Evolutionary conservation across 805 yeast genomes (phyloP).

Genomic region (Metschnikowia noctiluminum): DNA sequence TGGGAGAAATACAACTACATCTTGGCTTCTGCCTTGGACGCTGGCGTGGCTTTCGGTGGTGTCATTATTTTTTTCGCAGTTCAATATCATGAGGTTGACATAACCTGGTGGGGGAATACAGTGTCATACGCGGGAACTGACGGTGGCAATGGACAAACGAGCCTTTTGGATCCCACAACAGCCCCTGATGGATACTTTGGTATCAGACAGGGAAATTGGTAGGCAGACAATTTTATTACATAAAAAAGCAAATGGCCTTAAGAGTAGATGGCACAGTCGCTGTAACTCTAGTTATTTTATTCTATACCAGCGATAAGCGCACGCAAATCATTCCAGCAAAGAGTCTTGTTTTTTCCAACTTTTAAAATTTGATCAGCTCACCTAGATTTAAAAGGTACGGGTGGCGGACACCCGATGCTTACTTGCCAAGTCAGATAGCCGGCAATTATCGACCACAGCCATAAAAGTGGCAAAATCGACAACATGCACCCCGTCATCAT

Average conservation of each 20-base stretch:
- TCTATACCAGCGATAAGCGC: too few species aligned
- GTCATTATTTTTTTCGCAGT: slow-evolving; percentile 36
- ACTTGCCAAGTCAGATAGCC: too few species aligned
- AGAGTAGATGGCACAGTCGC: too few species aligned
- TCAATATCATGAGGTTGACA: slow-evolving; percentile 21
- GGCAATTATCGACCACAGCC: too few species aligned
- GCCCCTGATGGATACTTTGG: slow-evolving; percentile 39
- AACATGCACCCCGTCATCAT: slow-evolving; percentile 9
- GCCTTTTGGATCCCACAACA: not conserved
- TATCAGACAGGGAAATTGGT: slow-evolving; percentile 23
- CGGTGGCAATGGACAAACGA: slow-evolving; percentile 19
- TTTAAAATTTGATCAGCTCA: too few species aligned
- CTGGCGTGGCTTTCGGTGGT: slow-evolving; percentile 39
- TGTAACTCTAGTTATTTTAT: too few species aligned
- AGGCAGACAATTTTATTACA: not conserved
- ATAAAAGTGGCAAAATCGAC: not conserved
- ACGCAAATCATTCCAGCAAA: too few species aligned
- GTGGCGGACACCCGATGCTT: too few species aligned
- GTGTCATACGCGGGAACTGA: slow-evolving; percentile 38
- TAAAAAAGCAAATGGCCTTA: too few species aligned
- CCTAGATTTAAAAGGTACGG: too few species aligned
- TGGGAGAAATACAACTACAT: slow-evolving; percentile 43
- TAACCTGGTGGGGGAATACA: slow-evolving; percentile 65
- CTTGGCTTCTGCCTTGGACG: slow-evolving; percentile 42
- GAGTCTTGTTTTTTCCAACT: too few species aligned